Percentiles rank a stretch among this genome's conserved stretches.
These are phyloP conservation scores for Nematodospora valgi DNA, from an alignment of 805 yeast species.

Conservation along the genomic window DNA sequence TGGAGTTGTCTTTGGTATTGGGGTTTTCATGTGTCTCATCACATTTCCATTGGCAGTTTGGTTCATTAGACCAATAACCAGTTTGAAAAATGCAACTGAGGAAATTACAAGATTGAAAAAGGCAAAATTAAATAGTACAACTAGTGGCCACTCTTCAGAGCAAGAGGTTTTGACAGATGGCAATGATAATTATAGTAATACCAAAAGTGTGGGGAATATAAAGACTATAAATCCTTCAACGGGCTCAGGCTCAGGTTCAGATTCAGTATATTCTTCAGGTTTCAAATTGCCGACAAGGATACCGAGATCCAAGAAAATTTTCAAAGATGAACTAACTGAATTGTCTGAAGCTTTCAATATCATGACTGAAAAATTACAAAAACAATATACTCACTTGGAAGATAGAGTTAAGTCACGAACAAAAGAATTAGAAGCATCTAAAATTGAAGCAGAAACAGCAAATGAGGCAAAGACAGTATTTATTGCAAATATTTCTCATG, in stretches of 20 bases:
- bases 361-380: conserved; percentile 84
- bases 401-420: conserved; percentile 87
- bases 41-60: conserved; percentile 82
- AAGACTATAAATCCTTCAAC: conserved; percentile 28
- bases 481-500: conserved; percentile 41
- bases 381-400: conserved; percentile 81
- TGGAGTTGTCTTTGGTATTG: conserved; percentile 77
- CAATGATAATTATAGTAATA: conserved; percentile 14
- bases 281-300: conserved; percentile 38
- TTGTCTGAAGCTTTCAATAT: conserved; percentile 84
- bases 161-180: conserved; percentile 2
- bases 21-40: conserved; percentile 66
- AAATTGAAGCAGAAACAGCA: conserved; percentile 87
- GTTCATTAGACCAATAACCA: conserved; percentile 79
- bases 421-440: conserved; percentile 82
- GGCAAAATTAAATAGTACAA: conserved; percentile 4
- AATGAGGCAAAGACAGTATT: conserved; percentile 85
- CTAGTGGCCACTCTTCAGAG: not conserved
- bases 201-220: conserved; percentile 8
- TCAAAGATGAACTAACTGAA: conserved; percentile 84
- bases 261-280: conserved; percentile 40
- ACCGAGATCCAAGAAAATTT: conserved; percentile 40
- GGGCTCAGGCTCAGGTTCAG: conserved; percentile 21
- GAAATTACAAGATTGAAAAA: conserved; percentile 49
- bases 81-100: conserved; percentile 80